Conservation (phyloP, 2,329 filamentous ascomycete genomes). For the Paraphaeosphaeria minitans region DNA sequence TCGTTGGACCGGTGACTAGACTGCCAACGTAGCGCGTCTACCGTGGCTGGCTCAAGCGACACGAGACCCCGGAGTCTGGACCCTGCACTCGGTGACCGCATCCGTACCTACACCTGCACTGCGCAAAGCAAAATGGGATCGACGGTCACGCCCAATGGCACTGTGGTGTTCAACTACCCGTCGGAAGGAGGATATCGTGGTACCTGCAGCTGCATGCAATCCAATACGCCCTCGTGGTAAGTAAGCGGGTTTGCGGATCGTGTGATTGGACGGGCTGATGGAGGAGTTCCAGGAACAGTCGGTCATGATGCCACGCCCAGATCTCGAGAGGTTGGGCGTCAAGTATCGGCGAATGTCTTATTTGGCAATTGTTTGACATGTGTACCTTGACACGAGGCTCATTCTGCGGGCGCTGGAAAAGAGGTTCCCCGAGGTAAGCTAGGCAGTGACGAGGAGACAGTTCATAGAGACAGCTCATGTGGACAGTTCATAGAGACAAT, state of each 20-base stretch:
- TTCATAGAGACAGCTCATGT: constrained; percentile 56
- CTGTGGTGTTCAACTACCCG: constrained; percentile 69
- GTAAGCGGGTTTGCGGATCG: constrained; percentile 4
- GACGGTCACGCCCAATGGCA: constrained; percentile 41
- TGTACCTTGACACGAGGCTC: constrained; percentile 73
- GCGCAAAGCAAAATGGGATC: constrained; percentile 7
- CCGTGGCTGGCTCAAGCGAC: background rate
- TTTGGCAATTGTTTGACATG: constrained; percentile 67
- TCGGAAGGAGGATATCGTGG: constrained; percentile 66
- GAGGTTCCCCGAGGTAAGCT: constrained; percentile 41
- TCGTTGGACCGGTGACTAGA: background rate
- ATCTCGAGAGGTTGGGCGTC: constrained; percentile 65
- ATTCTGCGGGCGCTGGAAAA: constrained; percentile 69
- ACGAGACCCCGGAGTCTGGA: background rate
- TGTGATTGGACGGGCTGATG: background rate
- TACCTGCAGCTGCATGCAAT: constrained; percentile 70
- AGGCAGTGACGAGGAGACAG: constrained; percentile 5
- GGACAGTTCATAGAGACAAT: constrained; percentile 54
- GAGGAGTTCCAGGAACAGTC: constrained; percentile 57
- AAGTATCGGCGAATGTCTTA: constrained; percentile 73
- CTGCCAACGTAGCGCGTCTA: background rate
- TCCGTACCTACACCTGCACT: background rate
- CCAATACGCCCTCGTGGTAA: constrained; percentile 50
- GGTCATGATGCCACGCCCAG: constrained; percentile 67
- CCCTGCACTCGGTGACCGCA: background rate